A percentile compares a stretch with the other conserved stretches of the same genome.
phyloP scores from a whole-genome alignment of 2,329 filamentous ascomycete genomes.

The Grosmannia penicillata region DNA sequence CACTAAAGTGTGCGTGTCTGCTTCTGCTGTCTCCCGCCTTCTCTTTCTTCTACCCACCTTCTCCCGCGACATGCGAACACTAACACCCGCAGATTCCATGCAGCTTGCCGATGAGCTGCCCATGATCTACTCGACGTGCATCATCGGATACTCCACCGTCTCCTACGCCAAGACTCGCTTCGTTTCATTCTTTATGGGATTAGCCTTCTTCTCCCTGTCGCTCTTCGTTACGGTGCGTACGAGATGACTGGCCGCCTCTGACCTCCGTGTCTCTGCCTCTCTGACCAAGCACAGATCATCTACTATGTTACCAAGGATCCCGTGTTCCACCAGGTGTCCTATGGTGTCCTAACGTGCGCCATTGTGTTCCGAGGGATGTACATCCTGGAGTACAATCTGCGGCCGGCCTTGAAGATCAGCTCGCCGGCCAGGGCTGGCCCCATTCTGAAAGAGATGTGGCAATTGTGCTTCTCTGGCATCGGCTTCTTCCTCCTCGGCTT shows the following conservation, averaged over 20 bases:
- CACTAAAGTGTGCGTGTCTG: conserved; percentile 41
- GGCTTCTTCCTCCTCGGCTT: conserved; percentile 62
- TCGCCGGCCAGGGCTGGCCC: conserved; percentile 32
- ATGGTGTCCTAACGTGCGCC: conserved; percentile 54
- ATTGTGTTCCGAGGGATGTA: conserved; percentile 62
- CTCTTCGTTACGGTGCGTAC: conserved; percentile 47
- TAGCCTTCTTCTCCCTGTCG: conserved; percentile 39
- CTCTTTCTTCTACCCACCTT: background rate
- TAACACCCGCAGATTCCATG: conserved; percentile 31
- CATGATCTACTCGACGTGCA: conserved; percentile 45
- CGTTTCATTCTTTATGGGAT: conserved; percentile 33
- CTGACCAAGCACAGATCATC: conserved; percentile 7
- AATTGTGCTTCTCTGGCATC: conserved; percentile 51
- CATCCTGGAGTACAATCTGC: conserved; percentile 45
- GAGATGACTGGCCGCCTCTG: background rate
- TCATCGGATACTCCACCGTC: conserved; percentile 53
- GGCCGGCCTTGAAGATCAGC: conserved; percentile 29
- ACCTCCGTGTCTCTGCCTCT: background rate
- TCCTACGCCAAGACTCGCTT: conserved; percentile 44
- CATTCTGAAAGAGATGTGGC: conserved; percentile 54
- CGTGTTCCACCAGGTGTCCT: conserved; percentile 68
- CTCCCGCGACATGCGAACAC: background rate
- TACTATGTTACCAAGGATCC: conserved; percentile 77
- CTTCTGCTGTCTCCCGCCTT: background rate
- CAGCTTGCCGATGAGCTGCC: conserved; percentile 45